Evolutionary conservation across 192 early-diverging fungal genomes (phyloP).

Genomic region (Chytriomyces hyalinus): DNA sequence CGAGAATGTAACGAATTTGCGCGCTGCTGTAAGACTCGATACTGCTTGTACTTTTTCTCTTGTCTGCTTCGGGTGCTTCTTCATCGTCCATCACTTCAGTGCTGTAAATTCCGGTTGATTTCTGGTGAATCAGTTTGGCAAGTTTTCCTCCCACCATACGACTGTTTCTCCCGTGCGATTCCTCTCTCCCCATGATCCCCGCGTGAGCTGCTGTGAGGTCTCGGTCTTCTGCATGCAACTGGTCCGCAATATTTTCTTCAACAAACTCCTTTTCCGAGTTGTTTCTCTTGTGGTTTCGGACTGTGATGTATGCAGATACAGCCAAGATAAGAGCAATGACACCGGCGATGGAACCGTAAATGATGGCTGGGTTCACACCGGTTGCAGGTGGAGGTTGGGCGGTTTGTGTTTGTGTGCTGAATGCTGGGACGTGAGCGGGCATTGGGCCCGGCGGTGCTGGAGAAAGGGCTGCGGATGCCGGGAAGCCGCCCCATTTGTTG

Average conservation of each 20-base stretch:
- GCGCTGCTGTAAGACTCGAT: not conserved
- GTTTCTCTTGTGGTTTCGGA: not conserved
- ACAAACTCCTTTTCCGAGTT: not conserved
- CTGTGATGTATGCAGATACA: not conserved
- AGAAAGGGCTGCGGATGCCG: not conserved
- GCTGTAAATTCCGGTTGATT: slow-evolving; percentile 7
- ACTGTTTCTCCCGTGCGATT: not conserved
- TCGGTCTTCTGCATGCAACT: slow-evolving; percentile 12
- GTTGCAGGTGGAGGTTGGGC: not conserved
- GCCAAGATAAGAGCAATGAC: slow-evolving; percentile 9
- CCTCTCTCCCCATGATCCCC: slow-evolving; percentile 9
- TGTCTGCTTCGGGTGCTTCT: not conserved
- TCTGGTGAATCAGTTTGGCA: slow-evolving; percentile 14
- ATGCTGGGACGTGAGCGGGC: not conserved
- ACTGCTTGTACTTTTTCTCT: not conserved
- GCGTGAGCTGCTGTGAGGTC: not conserved
- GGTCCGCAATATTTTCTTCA: slow-evolving; percentile 24
- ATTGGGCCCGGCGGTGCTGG: slow-evolving; percentile 11
- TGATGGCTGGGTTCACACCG: not conserved
- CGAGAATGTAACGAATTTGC: not conserved
- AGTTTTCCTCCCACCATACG: slow-evolving; percentile 28
- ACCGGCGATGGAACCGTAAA: slow-evolving; percentile 13
- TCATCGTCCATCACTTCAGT: not conserved
- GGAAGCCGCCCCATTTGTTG: slow-evolving; percentile 18
- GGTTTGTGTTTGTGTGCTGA: not conserved